phyloP scores from a whole-genome alignment of 495 filamentous ascomycete species.

The Melanomma pulvis-pyrius region DNA sequence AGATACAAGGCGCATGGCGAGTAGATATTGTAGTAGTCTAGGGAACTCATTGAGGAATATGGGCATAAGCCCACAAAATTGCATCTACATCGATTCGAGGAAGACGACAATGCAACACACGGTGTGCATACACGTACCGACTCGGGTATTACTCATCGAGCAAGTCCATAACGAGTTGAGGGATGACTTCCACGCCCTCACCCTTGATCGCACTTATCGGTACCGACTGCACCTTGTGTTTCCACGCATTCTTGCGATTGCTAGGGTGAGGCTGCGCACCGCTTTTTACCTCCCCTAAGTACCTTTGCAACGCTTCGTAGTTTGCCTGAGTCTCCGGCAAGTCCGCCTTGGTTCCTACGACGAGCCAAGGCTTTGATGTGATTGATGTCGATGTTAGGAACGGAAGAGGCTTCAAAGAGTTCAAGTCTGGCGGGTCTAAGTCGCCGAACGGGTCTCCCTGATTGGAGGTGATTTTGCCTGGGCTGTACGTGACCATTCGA shows the following conservation, averaged over 20 bases:
- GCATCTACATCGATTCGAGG: not conserved
- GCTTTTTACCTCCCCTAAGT: slow-evolving; percentile 63
- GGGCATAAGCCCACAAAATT: not conserved
- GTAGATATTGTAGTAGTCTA: not conserved
- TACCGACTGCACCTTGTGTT: slow-evolving; percentile 64
- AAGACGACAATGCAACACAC: not conserved
- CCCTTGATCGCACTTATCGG: slow-evolving; percentile 87
- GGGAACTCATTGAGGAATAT: not conserved
- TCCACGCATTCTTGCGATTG: slow-evolving; percentile 68
- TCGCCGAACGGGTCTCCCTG: not conserved
- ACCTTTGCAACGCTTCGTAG: slow-evolving; percentile 67
- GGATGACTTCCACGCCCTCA: slow-evolving; percentile 77
- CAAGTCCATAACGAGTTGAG: slow-evolving; percentile 74
- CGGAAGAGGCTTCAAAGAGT: slow-evolving; percentile 29
- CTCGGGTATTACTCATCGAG: slow-evolving; percentile 52
- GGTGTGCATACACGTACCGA: not conserved
- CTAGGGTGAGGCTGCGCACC: slow-evolving; percentile 69
- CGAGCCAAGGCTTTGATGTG: slow-evolving; percentile 91
- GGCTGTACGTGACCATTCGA: slow-evolving; percentile 31
- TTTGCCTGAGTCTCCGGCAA: slow-evolving; percentile 76
- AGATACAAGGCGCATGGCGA: not conserved
- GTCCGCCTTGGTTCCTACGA: slow-evolving; percentile 95
- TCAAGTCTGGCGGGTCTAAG: slow-evolving; percentile 8
- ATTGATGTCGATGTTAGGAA: slow-evolving; percentile 60
- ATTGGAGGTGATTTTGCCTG: not conserved